Evolutionary conservation across 768 basidiomycete species (phyloP), one percentile per base, ranked within the genome.

Genomic region (Kwoniella dejecticola): DNA sequence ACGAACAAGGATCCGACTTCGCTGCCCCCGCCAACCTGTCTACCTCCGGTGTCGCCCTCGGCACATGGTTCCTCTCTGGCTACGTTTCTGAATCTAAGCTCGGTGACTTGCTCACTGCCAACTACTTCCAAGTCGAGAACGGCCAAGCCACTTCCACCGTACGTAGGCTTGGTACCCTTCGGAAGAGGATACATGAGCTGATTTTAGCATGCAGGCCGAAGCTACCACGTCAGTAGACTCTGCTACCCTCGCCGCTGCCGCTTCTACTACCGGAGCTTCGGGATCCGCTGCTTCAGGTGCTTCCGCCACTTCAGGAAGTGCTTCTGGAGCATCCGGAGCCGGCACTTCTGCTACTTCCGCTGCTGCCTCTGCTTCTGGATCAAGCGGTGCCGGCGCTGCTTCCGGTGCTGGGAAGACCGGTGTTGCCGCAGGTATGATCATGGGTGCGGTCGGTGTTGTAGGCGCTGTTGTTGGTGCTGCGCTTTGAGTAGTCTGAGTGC

Each of bases 41-140:
- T 49, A 72, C 77, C 30, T 77, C 85, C 36, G 82, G 81, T 60
- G 79, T 82, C 47, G 81, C 84, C 10, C 84, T 89, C 27, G 81
- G 83, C 8, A 78, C 80, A 45, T 86, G 87, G 71, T 81, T 85
- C 72, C 81, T 89, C 68, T 79, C 79, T 27, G 81, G 79, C 23
- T 90, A 90, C 74, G 83, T 85, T 47, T 77, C 80, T 72, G 76
- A 77, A 29, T 83, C 84, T 62, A 82, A 83, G 36, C 80, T 90
- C 7, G 87, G 87, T 26, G 67, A 79, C 26, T 78, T 88, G 49
- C 80, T 89, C 44, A 88, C 86, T 26, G 89, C 87, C 45, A 87
- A 82, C 63, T 91, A 90, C 81, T 84, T 89, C 69, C 84, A 83
- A 4, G 90, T 89, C 67, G 84, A 89, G 77, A 84, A 85, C 68